Evolutionary conservation across 148 eudicot species (phyloP).

Genomic region (Pouteria glomerata): DNA sequence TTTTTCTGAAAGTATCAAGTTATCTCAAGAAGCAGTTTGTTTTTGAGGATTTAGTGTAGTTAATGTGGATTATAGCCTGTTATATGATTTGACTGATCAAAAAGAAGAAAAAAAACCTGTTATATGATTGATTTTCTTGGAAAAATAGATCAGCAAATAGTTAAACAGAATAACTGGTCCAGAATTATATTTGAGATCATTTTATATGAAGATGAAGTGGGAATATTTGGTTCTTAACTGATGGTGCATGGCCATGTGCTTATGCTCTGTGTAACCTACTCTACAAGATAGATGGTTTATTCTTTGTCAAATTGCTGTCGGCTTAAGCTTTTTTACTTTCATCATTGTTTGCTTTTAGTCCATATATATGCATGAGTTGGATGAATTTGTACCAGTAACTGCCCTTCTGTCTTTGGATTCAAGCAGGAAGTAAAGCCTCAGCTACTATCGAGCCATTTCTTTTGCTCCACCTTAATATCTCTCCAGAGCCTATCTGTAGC

Average conservation of each 20-base stretch:
- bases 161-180: no score
- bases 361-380: no score
- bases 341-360: no score
- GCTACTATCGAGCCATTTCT: conserved; percentile 85
- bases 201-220: neutral
- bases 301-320: neutral
- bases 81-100: no score
- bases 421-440: conserved; percentile 74
- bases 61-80: neutral
- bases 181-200: neutral
- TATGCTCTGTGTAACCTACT: neutral
- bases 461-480: conserved; percentile 63
- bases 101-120: no score
- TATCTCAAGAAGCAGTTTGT: neutral
- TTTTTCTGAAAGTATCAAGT: conserved; percentile 9
- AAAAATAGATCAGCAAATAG: neutral
- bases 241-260: neutral
- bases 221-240: neutral
- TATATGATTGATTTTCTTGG: neutral
- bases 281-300: neutral
- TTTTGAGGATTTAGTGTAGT: neutral
- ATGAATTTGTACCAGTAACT: no score
- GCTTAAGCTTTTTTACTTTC: no score
- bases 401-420: neutral
- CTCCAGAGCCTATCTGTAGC: conserved; percentile 52